phyloP scores from a whole-genome alignment of 2,329 filamentous ascomycete species.

The Microdochium bolleyi region DNA sequence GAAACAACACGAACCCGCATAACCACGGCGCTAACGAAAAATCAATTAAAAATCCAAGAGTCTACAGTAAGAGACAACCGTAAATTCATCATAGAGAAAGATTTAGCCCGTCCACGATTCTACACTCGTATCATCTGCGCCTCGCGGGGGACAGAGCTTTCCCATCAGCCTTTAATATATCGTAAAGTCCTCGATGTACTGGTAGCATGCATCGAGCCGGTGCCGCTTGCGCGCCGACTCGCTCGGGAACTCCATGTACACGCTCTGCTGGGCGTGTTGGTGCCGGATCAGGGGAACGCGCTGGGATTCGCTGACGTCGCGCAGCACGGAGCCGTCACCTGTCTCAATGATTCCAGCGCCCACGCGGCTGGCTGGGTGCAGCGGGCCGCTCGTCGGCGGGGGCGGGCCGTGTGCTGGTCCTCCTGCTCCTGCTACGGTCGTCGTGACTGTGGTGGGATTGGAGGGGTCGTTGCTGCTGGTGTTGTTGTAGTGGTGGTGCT shows the following conservation, averaged over 20 bases:
- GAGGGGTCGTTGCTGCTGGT: neutral
- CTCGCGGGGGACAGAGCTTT: neutral
- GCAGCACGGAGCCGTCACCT: conserved; percentile 15
- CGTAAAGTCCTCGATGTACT: neutral
- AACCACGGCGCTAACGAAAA: too few relatives aligned
- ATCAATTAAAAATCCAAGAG: too few relatives aligned
- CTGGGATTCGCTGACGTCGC: conserved; percentile 15
- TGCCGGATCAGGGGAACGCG: conserved; percentile 13
- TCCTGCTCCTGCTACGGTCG: too few relatives aligned
- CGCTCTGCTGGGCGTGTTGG: conserved; percentile 6
- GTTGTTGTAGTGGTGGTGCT: neutral
- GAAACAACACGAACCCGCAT: too few relatives aligned
- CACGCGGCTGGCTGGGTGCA: neutral
- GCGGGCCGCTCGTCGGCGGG: conserved; percentile 5
- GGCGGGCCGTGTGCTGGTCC: conserved; percentile 7
- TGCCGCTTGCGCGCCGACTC: conserved; percentile 7
- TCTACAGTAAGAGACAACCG: too few relatives aligned
- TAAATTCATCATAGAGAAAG: neutral
- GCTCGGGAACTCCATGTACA: neutral
- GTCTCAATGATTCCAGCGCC: conserved; percentile 17
- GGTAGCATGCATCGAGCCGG: conserved; percentile 13
- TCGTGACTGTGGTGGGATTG: too few relatives aligned
- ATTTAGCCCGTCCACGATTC: neutral
- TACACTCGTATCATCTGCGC: too few relatives aligned
- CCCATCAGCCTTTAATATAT: neutral